A percentile compares a stretch with the other conserved stretches of the same genome.
Evolutionary conservation across 2,329 filamentous ascomycete genomes (phyloP).

Genomic region (Xylariaceae sp.): DNA sequence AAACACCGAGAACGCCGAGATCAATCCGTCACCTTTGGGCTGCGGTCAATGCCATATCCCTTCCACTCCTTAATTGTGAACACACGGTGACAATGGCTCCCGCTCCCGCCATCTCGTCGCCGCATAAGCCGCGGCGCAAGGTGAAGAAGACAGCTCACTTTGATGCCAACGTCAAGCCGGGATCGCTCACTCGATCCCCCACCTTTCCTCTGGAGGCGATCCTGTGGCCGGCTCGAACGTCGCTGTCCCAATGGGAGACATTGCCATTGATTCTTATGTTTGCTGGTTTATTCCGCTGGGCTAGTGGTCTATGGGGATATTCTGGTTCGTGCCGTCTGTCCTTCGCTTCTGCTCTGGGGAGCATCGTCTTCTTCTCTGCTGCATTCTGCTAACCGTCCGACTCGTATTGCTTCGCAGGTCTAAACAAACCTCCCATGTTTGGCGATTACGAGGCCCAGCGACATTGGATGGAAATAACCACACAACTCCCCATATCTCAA

Average conservation of each 20-base stretch:
- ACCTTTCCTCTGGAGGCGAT: conserved; percentile 91
- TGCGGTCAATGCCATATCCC: conserved; percentile 12
- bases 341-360: not conserved
- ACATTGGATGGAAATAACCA: conserved; percentile 98
- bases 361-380: not conserved
- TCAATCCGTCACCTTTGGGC: not conserved
- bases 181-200: conserved; percentile 53
- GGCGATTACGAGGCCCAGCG: conserved; percentile 97
- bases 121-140: conserved; percentile 57
- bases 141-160: conserved; percentile 45
- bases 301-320: conserved; percentile 87
- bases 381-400: conserved; percentile 13
- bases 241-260: conserved; percentile 85
- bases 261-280: conserved; percentile 83
- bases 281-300: conserved; percentile 90
- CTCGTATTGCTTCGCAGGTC: conserved; percentile 47
- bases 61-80: conserved; percentile 10
- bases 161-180: conserved; percentile 35
- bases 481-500: conserved; percentile 78
- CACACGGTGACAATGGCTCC: conserved; percentile 43
- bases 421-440: conserved; percentile 78
- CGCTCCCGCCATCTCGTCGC: conserved; percentile 42
- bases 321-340: conserved; percentile 56
- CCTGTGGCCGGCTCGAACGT: conserved; percentile 82
- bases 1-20: not conserved